Conservation (phyloP, 176 grass and related monocot genomes). For the Ensete glaucum region DNA sequence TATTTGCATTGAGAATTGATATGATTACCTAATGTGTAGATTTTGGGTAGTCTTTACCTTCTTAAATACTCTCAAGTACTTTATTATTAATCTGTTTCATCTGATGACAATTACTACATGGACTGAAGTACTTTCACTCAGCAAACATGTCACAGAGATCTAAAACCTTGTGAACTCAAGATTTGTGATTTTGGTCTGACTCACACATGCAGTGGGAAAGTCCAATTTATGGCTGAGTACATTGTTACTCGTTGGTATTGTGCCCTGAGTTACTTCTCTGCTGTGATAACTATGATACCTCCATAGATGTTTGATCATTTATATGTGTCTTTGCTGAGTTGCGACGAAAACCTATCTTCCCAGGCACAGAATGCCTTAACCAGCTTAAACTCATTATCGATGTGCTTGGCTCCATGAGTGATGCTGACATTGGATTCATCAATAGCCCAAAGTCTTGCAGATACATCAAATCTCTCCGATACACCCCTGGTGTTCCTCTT, state of each 20-base stretch:
- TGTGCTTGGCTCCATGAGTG: slow-evolving; percentile 28
- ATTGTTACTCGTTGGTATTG: slow-evolving; percentile 35
- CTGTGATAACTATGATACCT: slow-evolving; percentile 32
- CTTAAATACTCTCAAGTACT: too few relatives aligned
- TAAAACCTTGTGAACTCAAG: slow-evolving; percentile 38
- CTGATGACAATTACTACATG: slow-evolving; percentile 22
- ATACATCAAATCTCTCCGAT: slow-evolving; percentile 32
- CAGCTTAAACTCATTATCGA: slow-evolving; percentile 33
- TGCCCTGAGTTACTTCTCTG: slow-evolving; percentile 34
- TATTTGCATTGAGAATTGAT: too few relatives aligned
- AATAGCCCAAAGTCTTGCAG: slow-evolving; percentile 26
- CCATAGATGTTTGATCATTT: slow-evolving; percentile 35
- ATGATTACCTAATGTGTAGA: too few relatives aligned
- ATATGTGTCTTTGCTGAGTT: slow-evolving; percentile 37
- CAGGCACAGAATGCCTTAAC: slow-evolving; percentile 30
- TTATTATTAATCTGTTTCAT: too few relatives aligned
- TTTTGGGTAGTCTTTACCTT: too few relatives aligned
- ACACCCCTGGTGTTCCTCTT: slow-evolving; percentile 29
- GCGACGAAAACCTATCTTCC: slow-evolving; percentile 35
- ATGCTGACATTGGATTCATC: slow-evolving; percentile 31
- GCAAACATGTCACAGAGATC: slow-evolving; percentile 30
- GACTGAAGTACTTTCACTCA: slow-evolving; percentile 34
- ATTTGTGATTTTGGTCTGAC: slow-evolving; percentile 34
- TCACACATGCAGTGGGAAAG: slow-evolving; percentile 17
- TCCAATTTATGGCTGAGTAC: slow-evolving; percentile 32